These are phyloP conservation scores for Sideroxylon spinosum DNA, from an alignment of 179 eudicot species.

Conservation along the genomic window DNA sequence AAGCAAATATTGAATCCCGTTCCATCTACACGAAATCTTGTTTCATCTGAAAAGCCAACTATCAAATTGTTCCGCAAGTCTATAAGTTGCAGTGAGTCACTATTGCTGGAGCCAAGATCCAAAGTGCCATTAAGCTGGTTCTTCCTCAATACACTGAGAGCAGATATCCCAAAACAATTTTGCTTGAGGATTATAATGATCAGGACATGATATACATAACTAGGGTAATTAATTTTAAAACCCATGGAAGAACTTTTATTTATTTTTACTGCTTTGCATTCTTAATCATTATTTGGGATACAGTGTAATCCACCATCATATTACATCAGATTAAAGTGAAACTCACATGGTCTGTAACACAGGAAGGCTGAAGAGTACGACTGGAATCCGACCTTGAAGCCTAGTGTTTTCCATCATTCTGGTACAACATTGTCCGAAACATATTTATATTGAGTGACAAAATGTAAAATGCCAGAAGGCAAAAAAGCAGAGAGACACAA, in stretches of 20 bases:
- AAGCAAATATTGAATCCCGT: constrained; percentile 9
- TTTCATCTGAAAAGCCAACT: constrained; percentile 22
- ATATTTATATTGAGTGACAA: too few relatives aligned
- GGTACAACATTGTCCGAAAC: constrained; percentile 12
- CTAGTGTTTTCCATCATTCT: constrained; percentile 46
- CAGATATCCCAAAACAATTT: too few relatives aligned
- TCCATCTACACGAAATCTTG: not conserved
- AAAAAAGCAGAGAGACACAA: too few relatives aligned
- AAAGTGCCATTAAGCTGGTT: constrained; percentile 44
- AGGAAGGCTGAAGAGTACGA: constrained; percentile 24
- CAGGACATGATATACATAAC: not conserved
- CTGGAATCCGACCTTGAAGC: constrained; percentile 43
- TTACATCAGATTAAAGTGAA: not conserved
- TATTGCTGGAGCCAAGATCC: constrained; percentile 34
- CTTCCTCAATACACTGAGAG: too few relatives aligned
- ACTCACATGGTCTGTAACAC: constrained; percentile 31
- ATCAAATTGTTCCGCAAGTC: constrained; percentile 45
- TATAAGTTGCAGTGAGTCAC: too few relatives aligned
- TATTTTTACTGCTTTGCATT: not conserved
- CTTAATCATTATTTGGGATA: not conserved
- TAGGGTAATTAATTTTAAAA: not conserved
- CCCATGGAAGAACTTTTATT: not conserved
- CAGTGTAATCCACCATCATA: too few relatives aligned
- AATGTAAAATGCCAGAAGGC: too few relatives aligned
- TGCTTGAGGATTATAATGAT: not conserved